Conservation (phyloP, 2,329 filamentous ascomycete species). For the Epichloe hybrida region DNA sequence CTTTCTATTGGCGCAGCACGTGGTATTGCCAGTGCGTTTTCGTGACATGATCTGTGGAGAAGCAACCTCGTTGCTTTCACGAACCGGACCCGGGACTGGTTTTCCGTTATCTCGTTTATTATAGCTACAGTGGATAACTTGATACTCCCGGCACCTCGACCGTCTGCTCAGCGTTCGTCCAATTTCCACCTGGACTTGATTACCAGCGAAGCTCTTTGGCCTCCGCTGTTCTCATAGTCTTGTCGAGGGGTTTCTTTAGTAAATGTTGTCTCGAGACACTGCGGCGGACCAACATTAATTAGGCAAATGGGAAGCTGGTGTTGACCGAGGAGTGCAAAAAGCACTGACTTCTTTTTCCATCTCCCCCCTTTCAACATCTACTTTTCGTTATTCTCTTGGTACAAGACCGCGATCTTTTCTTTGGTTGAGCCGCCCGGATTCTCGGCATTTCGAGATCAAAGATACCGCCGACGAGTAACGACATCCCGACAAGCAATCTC, state of each 20-base stretch:
- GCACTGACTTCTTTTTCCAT: neutral
- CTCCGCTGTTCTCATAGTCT: neutral
- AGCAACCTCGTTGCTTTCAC: neutral
- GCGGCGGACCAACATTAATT: neutral
- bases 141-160: neutral
- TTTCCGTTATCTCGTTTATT: neutral
- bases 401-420: neutral
- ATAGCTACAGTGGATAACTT: conserved; percentile 3
- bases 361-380: neutral
- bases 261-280: neutral
- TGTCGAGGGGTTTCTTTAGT: neutral
- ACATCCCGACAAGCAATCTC: neutral
- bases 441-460: neutral
- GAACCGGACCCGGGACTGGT: neutral
- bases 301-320: neutral
- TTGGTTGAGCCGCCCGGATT: neutral
- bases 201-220: neutral
- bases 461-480: neutral
- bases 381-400: neutral
- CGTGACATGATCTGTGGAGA: neutral
- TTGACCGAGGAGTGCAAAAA: neutral
- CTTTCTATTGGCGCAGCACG: neutral
- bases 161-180: neutral
- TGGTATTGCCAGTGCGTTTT: neutral
- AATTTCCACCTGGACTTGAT: conserved; percentile 3